Conservation (phyloP, 1,284 basidiomycete species). For the Boletus sp. region DNA sequence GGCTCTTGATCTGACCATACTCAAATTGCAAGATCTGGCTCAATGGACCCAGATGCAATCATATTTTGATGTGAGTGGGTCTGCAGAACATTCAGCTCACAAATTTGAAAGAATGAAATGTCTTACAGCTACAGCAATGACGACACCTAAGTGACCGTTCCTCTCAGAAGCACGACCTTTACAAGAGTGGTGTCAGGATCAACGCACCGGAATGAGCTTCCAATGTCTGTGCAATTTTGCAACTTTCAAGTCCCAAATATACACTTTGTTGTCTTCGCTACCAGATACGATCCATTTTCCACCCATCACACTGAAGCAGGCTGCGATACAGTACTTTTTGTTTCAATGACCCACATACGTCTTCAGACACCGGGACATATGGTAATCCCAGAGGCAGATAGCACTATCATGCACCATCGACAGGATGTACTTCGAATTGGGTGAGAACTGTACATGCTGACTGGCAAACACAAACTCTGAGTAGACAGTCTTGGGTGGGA, state of each 20-base stretch:
- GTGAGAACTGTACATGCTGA: constrained; percentile 90
- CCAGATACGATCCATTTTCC: constrained; percentile 91
- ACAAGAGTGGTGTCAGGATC: not conserved
- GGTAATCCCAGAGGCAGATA: constrained; percentile 95
- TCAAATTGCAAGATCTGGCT: constrained; percentile 75
- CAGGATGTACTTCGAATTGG: constrained; percentile 92
- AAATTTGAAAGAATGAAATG: constrained; percentile 7
- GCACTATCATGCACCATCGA: constrained; percentile 90
- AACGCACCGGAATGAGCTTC: constrained; percentile 73
- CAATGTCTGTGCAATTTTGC: constrained; percentile 78
- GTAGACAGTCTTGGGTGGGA: constrained; percentile 2
- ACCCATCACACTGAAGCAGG: constrained; percentile 81
- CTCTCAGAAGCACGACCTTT: not conserved
- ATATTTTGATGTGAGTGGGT: constrained; percentile 83
- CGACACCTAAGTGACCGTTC: constrained; percentile 59
- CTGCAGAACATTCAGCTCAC: constrained; percentile 41
- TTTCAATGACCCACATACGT: constrained; percentile 87
- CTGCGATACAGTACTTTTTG: constrained; percentile 76
- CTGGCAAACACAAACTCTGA: constrained; percentile 41
- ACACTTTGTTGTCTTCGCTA: constrained; percentile 88
- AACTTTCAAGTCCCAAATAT: constrained; percentile 91
- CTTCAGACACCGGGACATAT: constrained; percentile 89
- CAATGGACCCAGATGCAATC: constrained; percentile 84
- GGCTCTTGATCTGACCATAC: constrained; percentile 71
- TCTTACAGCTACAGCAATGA: constrained; percentile 73